Evolutionary conservation across 2,329 filamentous ascomycete species (phyloP).

Genomic region (Camptophora hylomeconis): DNA sequence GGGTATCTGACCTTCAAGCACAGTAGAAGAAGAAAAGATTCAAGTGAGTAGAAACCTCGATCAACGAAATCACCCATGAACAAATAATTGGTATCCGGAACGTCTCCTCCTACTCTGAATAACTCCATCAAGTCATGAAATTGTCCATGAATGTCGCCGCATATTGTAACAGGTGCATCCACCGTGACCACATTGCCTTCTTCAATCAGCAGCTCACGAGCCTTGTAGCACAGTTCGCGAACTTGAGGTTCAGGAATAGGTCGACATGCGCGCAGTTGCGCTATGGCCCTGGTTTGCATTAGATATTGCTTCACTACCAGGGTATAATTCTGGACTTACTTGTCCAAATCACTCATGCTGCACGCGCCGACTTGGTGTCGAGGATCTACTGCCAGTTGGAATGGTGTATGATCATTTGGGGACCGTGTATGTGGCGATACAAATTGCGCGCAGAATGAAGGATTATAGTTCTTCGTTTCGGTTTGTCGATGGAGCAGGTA

Average conservation of each 20-base stretch:
- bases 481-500: too few species aligned
- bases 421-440: background rate
- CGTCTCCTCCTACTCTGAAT: constrained; percentile 83
- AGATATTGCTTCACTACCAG: constrained; percentile 4
- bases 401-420: background rate
- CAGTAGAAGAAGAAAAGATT: constrained; percentile 88
- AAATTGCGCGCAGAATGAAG: background rate
- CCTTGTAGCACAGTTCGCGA: constrained; percentile 93
- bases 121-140: constrained; percentile 97
- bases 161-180: constrained; percentile 91
- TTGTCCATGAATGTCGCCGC: constrained; percentile 91
- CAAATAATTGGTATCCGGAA: constrained; percentile 89
- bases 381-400: constrained; percentile 5
- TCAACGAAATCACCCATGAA: constrained; percentile 99
- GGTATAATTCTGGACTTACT: constrained; percentile 39
- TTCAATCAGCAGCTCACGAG: constrained; percentile 87
- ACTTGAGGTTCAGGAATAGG: constrained; percentile 94
- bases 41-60: constrained; percentile 92
- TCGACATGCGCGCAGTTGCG: constrained; percentile 86
- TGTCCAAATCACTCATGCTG: constrained; percentile 84
- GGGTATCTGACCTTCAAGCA: constrained; percentile 96
- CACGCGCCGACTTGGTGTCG: constrained; percentile 9
- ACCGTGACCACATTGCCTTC: constrained; percentile 96
- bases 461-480: too few species aligned
- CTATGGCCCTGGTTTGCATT: constrained; percentile 58